Evolutionary conservation across 2,329 filamentous ascomycete species (phyloP).

Genomic region (Pyrenochaeta sp.): DNA sequence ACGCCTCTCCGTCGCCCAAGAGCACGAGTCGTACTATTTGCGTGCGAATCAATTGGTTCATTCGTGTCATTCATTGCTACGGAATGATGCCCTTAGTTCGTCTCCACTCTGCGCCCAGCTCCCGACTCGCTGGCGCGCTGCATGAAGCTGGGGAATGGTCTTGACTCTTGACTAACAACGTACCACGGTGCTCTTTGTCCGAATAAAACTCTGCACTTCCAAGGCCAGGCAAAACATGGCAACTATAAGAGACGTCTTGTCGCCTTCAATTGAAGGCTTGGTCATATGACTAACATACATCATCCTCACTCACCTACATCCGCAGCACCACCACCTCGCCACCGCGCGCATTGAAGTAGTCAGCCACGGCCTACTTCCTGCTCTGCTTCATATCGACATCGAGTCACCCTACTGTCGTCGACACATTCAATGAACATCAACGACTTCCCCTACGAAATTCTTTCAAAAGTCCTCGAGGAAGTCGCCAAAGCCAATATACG

Average conservation of each 20-base stretch:
- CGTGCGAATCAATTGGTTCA: conserved; percentile 18
- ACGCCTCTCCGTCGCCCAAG: conserved; percentile 31
- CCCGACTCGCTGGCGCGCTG: conserved; percentile 37
- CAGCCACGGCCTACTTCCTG: conserved; percentile 13
- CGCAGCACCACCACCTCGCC: conserved; percentile 5
- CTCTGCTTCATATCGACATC: conserved; percentile 17
- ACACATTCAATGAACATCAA: conserved; percentile 56
- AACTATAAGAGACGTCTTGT: conserved; percentile 38
- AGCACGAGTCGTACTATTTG: conserved; percentile 24
- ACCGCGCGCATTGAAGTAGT: conserved; percentile 13
- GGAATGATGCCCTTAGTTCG: conserved; percentile 28
- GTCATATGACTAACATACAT: conserved; percentile 23
- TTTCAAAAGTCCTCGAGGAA: conserved; percentile 60
- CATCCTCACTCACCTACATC: conserved; percentile 15
- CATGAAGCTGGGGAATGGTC: conserved; percentile 33
- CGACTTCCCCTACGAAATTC: conserved; percentile 61
- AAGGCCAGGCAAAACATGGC: conserved; percentile 6
- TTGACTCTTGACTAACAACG: conserved; percentile 43
- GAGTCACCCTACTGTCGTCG: conserved; percentile 16
- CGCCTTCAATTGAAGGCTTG: conserved; percentile 9
- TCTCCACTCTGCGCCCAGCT: conserved; percentile 32
- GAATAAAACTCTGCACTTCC: conserved; percentile 36
- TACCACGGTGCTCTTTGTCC: conserved; percentile 39
- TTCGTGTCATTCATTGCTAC: conserved; percentile 33
- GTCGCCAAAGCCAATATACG: conserved; percentile 58